Conservation (phyloP, 306 rosid genomes). For the Cucurbita maxima region DNA sequence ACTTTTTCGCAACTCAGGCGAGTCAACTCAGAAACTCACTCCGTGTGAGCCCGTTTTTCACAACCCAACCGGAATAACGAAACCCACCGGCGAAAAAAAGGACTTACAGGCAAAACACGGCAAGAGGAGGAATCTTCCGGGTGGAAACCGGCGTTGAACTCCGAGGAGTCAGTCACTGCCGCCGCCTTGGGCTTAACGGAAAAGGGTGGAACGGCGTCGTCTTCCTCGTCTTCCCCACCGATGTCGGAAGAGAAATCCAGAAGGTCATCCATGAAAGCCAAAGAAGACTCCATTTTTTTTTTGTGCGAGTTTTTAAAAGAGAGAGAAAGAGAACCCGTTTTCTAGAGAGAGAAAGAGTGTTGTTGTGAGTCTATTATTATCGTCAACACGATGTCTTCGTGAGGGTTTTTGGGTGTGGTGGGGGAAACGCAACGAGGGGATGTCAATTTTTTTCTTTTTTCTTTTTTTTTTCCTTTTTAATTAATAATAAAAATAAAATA, state of each 20-base stretch:
- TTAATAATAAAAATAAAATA: not conserved
- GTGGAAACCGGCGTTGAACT: conserved; percentile 9
- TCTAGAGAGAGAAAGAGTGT: conserved; percentile 1
- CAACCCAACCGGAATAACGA: not conserved
- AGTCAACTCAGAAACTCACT: conserved; percentile 16
- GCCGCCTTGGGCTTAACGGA: not conserved
- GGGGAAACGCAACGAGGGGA: conserved; percentile 18
- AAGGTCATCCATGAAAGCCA: conserved; percentile 45
- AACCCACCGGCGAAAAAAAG: not conserved
- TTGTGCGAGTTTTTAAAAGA: not conserved
- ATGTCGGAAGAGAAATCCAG: conserved; percentile 57
- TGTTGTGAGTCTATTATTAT: conserved; percentile 1
- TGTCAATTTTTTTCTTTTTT: conserved; percentile 8
- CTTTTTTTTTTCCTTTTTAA: not conserved
- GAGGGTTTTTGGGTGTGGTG: conserved; percentile 16
- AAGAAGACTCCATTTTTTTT: conserved; percentile 38
- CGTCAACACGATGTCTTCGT: conserved; percentile 5
- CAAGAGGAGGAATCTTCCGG: conserved; percentile 21
- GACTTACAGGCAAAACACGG: conserved; percentile 46
- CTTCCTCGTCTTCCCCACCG: conserved; percentile 39
- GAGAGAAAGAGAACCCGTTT: not conserved
- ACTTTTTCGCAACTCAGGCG: not conserved
- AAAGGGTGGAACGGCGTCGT: conserved; percentile 2
- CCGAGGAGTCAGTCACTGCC: not conserved
- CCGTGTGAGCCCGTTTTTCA: not conserved